phyloP scores from a whole-genome alignment of 2,329 filamentous ascomycete genomes.

The Hypoxylon sp. region DNA sequence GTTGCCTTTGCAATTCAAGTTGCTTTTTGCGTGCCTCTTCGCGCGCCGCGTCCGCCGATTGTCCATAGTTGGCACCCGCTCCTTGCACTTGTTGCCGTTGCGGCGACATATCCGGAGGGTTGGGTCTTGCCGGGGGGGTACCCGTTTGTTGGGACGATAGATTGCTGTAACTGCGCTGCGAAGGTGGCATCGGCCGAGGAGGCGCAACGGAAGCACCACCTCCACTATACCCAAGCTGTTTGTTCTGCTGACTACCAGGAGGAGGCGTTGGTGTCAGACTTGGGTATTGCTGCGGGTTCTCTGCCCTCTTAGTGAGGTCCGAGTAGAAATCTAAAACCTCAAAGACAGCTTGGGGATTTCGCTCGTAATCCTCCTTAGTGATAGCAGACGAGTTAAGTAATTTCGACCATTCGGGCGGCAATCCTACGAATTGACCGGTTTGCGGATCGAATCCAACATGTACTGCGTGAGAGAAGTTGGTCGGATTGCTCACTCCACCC shows the following conservation, averaged over 20 bases:
- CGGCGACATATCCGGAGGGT: conserved; percentile 59
- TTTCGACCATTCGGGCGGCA: conserved; percentile 97
- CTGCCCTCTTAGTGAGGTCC: conserved; percentile 80
- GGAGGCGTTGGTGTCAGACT: conserved; percentile 77
- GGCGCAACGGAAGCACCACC: conserved; percentile 73
- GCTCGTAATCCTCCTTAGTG: conserved; percentile 98
- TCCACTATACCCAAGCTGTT: conserved; percentile 72
- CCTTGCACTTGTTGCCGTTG: conserved; percentile 71
- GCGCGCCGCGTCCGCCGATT: conserved; percentile 63
- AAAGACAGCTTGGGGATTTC: conserved; percentile 88
- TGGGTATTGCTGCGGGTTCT: conserved; percentile 77
- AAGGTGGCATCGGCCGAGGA: conserved; percentile 74
- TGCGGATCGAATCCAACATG: conserved; percentile 98
- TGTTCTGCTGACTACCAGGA: conserved; percentile 67
- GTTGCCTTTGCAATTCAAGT: conserved; percentile 68
- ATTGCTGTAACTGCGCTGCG: conserved; percentile 59
- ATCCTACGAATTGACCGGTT: conserved; percentile 92
- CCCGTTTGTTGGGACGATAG: conserved; percentile 55
- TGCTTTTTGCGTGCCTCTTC: conserved; percentile 74
- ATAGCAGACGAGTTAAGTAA: conserved; percentile 95
- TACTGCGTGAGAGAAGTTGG: conserved; percentile 96
- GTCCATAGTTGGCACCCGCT: conserved; percentile 65
- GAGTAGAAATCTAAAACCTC: conserved; percentile 89
- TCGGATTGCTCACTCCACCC: conserved; percentile 98
- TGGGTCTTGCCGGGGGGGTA: conserved; percentile 59